Evolutionary conservation across 805 yeast species (phyloP).

Genomic region (Zygoascus tannicola): DNA sequence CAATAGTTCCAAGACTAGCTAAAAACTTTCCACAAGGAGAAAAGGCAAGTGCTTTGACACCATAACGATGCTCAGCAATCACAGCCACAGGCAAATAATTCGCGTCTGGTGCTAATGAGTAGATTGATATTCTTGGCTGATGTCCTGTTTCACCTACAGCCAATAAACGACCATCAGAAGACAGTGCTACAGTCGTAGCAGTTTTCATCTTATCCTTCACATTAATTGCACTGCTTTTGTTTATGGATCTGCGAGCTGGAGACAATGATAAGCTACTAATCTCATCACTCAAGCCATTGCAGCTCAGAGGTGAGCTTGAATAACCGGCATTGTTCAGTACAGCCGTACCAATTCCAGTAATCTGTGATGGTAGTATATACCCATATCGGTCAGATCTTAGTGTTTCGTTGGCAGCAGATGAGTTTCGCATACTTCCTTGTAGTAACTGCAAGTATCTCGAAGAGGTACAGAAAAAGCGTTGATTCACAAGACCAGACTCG

Average conservation of each 20-base stretch:
- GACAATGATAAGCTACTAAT: background rate
- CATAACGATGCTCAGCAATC: slow-evolving; percentile 57
- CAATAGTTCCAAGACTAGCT: slow-evolving; percentile 56
- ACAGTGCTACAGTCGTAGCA: slow-evolving; percentile 47
- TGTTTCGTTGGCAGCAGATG: background rate
- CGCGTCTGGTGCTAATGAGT: slow-evolving; percentile 43
- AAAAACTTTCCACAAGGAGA: slow-evolving; percentile 48
- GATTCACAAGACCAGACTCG: slow-evolving; percentile 5
- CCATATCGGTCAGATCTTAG: background rate
- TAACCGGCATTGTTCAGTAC: background rate
- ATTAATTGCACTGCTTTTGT: slow-evolving; percentile 17
- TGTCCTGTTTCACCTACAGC: slow-evolving; percentile 70
- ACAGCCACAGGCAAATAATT: slow-evolving; percentile 43
- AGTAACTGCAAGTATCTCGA: slow-evolving; percentile 11
- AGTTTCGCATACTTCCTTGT: slow-evolving; percentile 3
- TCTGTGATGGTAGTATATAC: background rate
- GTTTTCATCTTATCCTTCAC: slow-evolving; percentile 37
- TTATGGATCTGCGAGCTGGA: slow-evolving; percentile 1
- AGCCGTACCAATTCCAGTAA: background rate
- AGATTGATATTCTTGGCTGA: slow-evolving; percentile 54
- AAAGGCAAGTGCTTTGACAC: slow-evolving; percentile 46
- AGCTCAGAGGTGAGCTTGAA: background rate
- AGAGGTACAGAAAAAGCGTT: slow-evolving; percentile 14
- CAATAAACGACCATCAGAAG: slow-evolving; percentile 43
- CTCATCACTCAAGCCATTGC: background rate